Evolutionary conservation across 352 stramenopile species (phyloP).

Genomic region (Discostella stelligera): DNA sequence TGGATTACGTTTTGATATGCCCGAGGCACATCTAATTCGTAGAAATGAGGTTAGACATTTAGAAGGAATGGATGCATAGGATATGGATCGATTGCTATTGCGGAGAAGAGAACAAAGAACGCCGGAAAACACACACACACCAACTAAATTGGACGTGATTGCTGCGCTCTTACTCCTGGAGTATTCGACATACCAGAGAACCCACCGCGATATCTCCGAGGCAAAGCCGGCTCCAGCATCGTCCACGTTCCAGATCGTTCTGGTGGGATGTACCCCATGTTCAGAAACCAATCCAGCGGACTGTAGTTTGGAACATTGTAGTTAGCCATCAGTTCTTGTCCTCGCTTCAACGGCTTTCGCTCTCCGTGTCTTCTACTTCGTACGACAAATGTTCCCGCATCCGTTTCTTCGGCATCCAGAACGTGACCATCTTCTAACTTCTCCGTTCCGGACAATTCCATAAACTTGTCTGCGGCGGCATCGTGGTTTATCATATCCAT

Average conservation of each 20-base stretch:
- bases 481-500: conserved; percentile 72
- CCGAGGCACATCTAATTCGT: conserved; percentile 56
- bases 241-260: conserved; percentile 66
- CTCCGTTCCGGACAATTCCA: conserved; percentile 72
- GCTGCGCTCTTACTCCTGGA: conserved; percentile 2
- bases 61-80: conserved; percentile 47
- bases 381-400: conserved; percentile 73
- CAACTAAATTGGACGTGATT: conserved; percentile 14
- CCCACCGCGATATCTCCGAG: conserved; percentile 46
- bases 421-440: conserved; percentile 55
- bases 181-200: conserved; percentile 32
- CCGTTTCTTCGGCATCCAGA: conserved; percentile 60
- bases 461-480: conserved; percentile 61
- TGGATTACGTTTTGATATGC: conserved; percentile 58
- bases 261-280: conserved; percentile 76
- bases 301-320: conserved; percentile 82
- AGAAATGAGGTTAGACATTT: conserved; percentile 76
- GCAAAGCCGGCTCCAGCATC: conserved; percentile 70
- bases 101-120: background rate
- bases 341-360: conserved; percentile 61
- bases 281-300: conserved; percentile 81
- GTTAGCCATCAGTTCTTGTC: conserved; percentile 77
- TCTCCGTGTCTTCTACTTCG: conserved; percentile 63
- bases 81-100: background rate
- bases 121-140: background rate